Evolutionary conservation across 257 asterid genomes (phyloP).

Genomic region (Capsicum rhomboideum): DNA sequence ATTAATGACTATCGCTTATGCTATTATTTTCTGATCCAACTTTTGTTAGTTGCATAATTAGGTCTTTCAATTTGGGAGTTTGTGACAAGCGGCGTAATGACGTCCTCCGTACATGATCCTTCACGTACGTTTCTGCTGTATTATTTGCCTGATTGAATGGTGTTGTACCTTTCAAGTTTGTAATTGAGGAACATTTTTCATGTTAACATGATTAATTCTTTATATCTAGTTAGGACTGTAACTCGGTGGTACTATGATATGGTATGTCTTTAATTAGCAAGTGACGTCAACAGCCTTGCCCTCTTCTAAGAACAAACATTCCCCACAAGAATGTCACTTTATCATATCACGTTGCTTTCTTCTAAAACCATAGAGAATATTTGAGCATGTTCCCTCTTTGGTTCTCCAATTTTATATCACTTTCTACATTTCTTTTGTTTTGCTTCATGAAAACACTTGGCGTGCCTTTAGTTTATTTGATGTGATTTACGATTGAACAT

Average conservation of each 20-base stretch:
- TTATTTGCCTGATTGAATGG: background rate
- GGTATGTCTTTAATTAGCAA: background rate
- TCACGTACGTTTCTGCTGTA: constrained; percentile 41
- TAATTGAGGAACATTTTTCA: background rate
- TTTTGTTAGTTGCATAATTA: constrained; percentile 24
- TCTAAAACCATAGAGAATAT: background rate
- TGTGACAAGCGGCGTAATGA: constrained; percentile 35
- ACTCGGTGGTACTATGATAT: background rate
- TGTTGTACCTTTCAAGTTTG: background rate
- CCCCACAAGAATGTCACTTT: too few relatives aligned
- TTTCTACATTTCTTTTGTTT: background rate
- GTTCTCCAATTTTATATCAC: background rate
- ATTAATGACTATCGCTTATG: background rate
- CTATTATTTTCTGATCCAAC: constrained; percentile 3
- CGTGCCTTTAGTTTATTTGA: background rate
- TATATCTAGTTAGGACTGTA: background rate
- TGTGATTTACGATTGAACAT: background rate
- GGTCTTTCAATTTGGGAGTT: constrained; percentile 16
- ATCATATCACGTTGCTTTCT: background rate
- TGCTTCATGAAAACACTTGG: background rate
- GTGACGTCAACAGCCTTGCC: background rate
- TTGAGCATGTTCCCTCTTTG: background rate
- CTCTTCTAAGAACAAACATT: background rate
- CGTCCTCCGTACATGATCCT: constrained; percentile 49
- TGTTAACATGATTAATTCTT: background rate